phyloP scores from a whole-genome alignment of 1,284 basidiomycete species.

The Paramarasmius palmivorus region DNA sequence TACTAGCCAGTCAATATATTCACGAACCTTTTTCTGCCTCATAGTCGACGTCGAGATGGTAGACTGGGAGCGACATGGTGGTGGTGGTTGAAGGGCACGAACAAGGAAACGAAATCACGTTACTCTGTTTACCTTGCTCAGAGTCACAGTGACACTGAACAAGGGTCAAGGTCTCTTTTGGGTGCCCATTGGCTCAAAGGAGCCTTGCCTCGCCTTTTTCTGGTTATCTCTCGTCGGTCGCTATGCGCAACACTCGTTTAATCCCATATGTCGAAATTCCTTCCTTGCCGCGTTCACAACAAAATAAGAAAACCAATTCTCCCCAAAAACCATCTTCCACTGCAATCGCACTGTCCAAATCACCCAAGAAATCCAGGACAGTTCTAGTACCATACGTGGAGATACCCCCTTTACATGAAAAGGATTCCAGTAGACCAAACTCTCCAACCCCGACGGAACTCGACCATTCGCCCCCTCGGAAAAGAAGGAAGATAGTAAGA shows the following conservation, averaged over 20 bases:
- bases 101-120: not conserved
- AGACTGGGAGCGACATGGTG: constrained; percentile 49
- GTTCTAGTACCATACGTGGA: too few species aligned
- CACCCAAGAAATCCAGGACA: too few species aligned
- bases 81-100: constrained; percentile 20
- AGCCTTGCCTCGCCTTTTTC: not conserved
- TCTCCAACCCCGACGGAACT: too few species aligned
- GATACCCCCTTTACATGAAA: too few species aligned
- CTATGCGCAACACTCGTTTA: not conserved
- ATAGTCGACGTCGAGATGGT: constrained; percentile 46
- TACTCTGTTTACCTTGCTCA: not conserved
- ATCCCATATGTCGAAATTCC: not conserved
- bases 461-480: too few species aligned
- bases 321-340: too few species aligned
- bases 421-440: too few species aligned
- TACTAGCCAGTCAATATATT: constrained; percentile 5
- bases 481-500: too few species aligned
- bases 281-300: not conserved
- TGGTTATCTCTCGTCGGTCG: not conserved
- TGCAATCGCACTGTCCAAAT: too few species aligned
- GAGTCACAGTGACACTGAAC: too few species aligned
- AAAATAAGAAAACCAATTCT: not conserved
- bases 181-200: not conserved
- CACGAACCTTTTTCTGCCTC: constrained; percentile 22
- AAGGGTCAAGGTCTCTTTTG: not conserved